These are phyloP conservation scores for Aquilaria agallochum DNA, from an alignment of 441 rosid species.

Conservation along the genomic window DNA sequence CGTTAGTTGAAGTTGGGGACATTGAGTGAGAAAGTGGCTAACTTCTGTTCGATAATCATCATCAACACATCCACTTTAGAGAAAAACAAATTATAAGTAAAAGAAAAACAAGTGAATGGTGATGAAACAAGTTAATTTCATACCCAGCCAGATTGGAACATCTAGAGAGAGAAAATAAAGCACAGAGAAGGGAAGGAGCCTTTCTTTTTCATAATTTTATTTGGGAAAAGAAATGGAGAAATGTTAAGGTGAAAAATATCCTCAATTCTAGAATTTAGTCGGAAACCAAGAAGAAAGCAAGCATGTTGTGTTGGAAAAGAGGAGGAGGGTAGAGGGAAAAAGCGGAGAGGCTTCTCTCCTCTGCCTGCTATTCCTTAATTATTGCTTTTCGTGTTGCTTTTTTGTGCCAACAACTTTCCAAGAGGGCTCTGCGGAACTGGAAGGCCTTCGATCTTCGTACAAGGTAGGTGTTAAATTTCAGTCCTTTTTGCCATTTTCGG, in stretches of 20 bases:
- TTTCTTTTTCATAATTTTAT: too few species aligned
- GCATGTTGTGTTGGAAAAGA: slow-evolving; percentile 23
- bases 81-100: slow-evolving; percentile 3
- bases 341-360: slow-evolving; percentile 29
- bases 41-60: slow-evolving; percentile 37
- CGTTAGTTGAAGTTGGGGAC: slow-evolving; percentile 51
- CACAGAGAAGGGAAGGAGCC: not conserved
- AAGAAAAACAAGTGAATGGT: slow-evolving; percentile 41
- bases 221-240: too few species aligned
- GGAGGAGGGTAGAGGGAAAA: slow-evolving; percentile 29
- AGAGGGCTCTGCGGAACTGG: slow-evolving; percentile 21
- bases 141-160: slow-evolving; percentile 38
- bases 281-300: slow-evolving; percentile 1
- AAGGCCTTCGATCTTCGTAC: slow-evolving; percentile 16
- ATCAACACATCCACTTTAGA: slow-evolving; percentile 13
- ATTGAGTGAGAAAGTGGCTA: slow-evolving; percentile 80
- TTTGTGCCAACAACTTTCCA: slow-evolving; percentile 18
- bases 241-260: not conserved
- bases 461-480: slow-evolving; percentile 25
- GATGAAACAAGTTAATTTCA: slow-evolving; percentile 23
- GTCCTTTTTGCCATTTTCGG: slow-evolving; percentile 7
- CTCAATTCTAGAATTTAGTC: too few species aligned
- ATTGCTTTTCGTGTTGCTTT: slow-evolving; percentile 12
- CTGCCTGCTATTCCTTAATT: slow-evolving; percentile 23
- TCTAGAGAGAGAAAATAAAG: slow-evolving; percentile 9